Evolutionary conservation across 805 yeast genomes (phyloP), one percentile per base, ranked within the genome.

Genomic region (Candida insectorum): DNA sequence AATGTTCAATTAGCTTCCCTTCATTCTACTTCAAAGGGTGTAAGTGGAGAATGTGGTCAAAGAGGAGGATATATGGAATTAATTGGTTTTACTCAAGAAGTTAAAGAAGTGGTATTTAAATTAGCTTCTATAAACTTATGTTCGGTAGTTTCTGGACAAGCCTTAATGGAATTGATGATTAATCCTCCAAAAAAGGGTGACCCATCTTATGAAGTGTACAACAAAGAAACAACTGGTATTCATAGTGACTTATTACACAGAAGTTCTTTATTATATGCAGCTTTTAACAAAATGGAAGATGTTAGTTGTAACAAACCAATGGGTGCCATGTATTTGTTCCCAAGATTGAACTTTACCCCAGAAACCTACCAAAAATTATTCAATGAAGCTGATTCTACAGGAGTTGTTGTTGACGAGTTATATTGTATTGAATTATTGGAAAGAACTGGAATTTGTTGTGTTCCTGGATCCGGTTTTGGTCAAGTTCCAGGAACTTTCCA

Each of bases 61-160:
- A 80, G 99, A 64, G 99, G 97, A 50, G 99, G 99, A 5, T 93
- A 89, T 69, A 85, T 93, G 93, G 99, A 93, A 62, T 64, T 89
- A 6, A 74, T 81, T 8, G 96, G 96, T 1, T 85, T 93, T 61
- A 65, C 73, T 10, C 69, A 68, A 3, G 88, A 82, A 28, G 81
- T 89, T 12, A 64, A 71, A 48, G 84, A 77, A 19, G 73, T 85
- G 35, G 71, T 93, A 33, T 70, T 83, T 59, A 93, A 93, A 64
- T 67, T 94, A 47, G 94, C 95, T 12, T 84, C 95, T 9, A 88
- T 93, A 46, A 81, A 93, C 19, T 71, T 93, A 36, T 93, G 98
- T 58, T 91, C 97, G 0, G 96, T 87, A 1, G 96, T 91, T 26
- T 74, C 91, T 2, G 98, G 98, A 31, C 99, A 93, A 66, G 91